Evolutionary conservation across 495 filamentous ascomycete species (phyloP), one percentile per base, ranked within the genome.

Genomic region (Xylaria telfairii): DNA sequence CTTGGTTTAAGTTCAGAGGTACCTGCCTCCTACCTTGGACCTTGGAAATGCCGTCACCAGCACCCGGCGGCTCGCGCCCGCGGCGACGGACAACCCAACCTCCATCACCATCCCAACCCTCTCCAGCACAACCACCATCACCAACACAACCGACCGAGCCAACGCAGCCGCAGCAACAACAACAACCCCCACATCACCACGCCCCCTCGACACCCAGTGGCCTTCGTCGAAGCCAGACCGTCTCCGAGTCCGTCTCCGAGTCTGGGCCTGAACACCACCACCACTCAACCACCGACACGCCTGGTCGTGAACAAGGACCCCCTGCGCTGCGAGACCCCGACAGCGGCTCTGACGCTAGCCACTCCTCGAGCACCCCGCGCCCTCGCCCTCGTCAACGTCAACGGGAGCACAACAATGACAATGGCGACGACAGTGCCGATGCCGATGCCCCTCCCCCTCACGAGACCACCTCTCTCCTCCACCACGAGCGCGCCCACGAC

Each of bases 391-490:
- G n/a, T n/a, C n/a, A n/a, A n/a, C n/a, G n/a, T n/a, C n/a, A n/a
- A n/a, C n/a, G n/a, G n/a, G n/a, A n/a, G n/a, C 34, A 37, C 34
- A 8, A 37, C 54, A 28, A 53, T 37, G 66, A 39, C 13, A 3
- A 21, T 37, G 30, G 12, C 30, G 73, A 75, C 61, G 12, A 39
- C 28, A 32, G 70, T 47, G 32, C 67, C 21, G 76, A 82, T 39
- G 79, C 79, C 8, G 76, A 74, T 44, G 15, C 15, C 3, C 3
- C 19, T 15, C 4, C 30, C 46, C 1, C 19, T 10, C 78, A 78
- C 57, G 86, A 88, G 67, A 76, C 75, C 0, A 86, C 86, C 0
- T 73, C 81, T 17, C 78, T 88, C 5, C 79, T 88, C 34, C 76
- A 72, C 15, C 61, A 76, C 28, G 80, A 83, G 57, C 76, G 73